A percentile compares a stretch with the other conserved stretches of the same genome.
These are phyloP conservation scores for Lepidium sativum DNA, from an alignment of 345 rosid species.

Conservation along the genomic window DNA sequence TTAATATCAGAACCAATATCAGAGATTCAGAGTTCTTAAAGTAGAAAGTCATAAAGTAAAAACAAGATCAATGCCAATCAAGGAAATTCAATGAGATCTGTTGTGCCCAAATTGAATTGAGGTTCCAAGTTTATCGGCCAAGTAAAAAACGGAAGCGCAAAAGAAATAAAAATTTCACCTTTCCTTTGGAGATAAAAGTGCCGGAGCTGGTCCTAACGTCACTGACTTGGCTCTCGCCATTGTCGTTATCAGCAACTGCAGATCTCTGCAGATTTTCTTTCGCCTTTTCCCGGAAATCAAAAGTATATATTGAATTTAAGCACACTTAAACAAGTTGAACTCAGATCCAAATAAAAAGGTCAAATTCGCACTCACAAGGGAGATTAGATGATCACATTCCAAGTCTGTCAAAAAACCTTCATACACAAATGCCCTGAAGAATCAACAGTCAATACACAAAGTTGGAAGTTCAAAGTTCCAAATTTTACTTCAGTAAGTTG, in stretches of 20 bases:
- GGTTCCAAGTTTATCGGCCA: neutral
- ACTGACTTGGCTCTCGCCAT: slow-evolving; percentile 77
- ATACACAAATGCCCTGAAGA: slow-evolving; percentile 78
- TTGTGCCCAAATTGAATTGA: neutral
- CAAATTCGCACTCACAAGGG: slow-evolving; percentile 45
- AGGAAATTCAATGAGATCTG: neutral
- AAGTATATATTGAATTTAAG: neutral
- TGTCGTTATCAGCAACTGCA: slow-evolving; percentile 81
- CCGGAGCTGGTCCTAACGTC: slow-evolving; percentile 96
- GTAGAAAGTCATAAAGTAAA: no score
- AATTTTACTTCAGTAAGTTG: neutral
- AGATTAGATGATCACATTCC: slow-evolving; percentile 93
- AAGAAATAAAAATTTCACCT: slow-evolving; percentile 34
- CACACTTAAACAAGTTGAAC: slow-evolving; percentile 3
- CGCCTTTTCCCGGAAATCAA: slow-evolving; percentile 38
- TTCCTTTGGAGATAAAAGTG: slow-evolving; percentile 78
- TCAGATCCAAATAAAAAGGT: neutral
- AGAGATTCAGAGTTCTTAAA: neutral
- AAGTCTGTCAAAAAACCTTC: slow-evolving; percentile 83
- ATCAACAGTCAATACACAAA: neutral
- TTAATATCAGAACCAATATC: neutral
- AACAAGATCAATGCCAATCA: neutral
- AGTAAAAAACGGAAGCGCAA: neutral
- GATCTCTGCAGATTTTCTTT: slow-evolving; percentile 87
- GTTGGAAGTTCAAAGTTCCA: neutral